Evolutionary conservation across 768 basidiomycete genomes (phyloP), one percentile per base, ranked within the genome.

Genomic region (Tylopilus sp.): DNA sequence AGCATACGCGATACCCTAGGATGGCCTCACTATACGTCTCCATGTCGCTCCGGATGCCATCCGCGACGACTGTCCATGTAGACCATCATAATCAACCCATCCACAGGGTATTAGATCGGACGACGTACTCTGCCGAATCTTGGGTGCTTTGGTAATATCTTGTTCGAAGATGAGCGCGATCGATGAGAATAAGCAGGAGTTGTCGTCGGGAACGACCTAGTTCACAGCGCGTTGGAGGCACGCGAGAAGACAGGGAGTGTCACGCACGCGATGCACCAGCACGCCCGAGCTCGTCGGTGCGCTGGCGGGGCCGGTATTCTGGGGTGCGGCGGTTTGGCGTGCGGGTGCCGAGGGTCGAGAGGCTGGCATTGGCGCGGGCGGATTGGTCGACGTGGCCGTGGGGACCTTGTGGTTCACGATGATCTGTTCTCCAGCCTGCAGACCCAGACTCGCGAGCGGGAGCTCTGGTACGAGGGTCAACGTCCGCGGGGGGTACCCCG

Each of bases 121-220:
- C 25, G 36, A 65, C 80, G 53, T 59, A 94, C 93, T 80, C 69
- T 88, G 76, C 38, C 95, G 79, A 63, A 97, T 79, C 54, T 75
- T 70, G 22, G 75, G 73, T 2, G 87, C 88, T 52, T 85, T 85
- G n/a, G 76, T 69, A 12, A 87, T 84, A 51, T 82, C 83, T 61
- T 95, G 92, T 63, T 87, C 83, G 60, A 98, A 95, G 2, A 95
- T 74, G 38, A 95, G 72, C 15, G 89, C 91, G 40, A 91, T 75
- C 3, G 93, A 84, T 3, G 88, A 88, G 73, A 98, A 98, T 26
- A 98, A 74, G 68, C 95, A 98, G 1, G 92, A 89, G 62, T 98
- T 98, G 71, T 98, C 95, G 62, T 98, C 95, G n/a, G 94, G 95
- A 17, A 95, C 91, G 49, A 93, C 77, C 82, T 89, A 22, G 15